Base-by-base conservation (phyloP, 257 asterid species). In the Ophiorrhiza pumila region DNA sequence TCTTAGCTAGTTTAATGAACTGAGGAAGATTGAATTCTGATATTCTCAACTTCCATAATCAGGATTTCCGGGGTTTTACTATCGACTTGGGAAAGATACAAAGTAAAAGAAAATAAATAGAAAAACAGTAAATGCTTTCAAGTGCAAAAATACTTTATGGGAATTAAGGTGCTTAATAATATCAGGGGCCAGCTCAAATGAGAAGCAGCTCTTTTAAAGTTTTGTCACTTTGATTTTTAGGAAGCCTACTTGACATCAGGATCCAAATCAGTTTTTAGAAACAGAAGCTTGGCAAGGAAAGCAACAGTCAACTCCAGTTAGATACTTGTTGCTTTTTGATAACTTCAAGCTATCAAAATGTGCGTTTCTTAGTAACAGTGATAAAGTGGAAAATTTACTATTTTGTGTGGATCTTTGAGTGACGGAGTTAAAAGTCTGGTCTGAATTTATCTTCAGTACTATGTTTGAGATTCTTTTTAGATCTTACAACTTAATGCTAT, bases 1-100 rank as follows among this genome's bases (percentile, higher is more conserved):
- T 15, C 46, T 62, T 18, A 9, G 0, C 50, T 1, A 17, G 68
- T 63, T 63, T 63, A 68, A 49, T 18, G n/a, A 34, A 69, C 1
- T 29, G 17, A 67, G 58, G 22, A 49, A 34, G 20, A n/a, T 2
- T 50, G 46, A 50, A 31, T 49, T 20, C 34, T 49, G 27, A 5
- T 49, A 20, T 49, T 11, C n/a, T 18, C 60, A 68, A 68, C 57
- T 46, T 67, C 41, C 71, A 67, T 29, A 18, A 50, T 61, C 17
- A 12, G 23, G 18, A 10, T 27, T 23, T 3, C 68, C 8, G 47
- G 49, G 1, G 8, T 34, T 61, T 32, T 63, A 63, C 4, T 25
- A 31, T 35, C 3, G 50, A 60, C 37, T 58, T 7, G 22, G 39
- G 64, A 58, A 58, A 2, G 32, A 55, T 55, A 32, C 61, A 55